Conservation (phyloP, 2,329 filamentous ascomycete genomes). For the Cladosporium colombiae region DNA sequence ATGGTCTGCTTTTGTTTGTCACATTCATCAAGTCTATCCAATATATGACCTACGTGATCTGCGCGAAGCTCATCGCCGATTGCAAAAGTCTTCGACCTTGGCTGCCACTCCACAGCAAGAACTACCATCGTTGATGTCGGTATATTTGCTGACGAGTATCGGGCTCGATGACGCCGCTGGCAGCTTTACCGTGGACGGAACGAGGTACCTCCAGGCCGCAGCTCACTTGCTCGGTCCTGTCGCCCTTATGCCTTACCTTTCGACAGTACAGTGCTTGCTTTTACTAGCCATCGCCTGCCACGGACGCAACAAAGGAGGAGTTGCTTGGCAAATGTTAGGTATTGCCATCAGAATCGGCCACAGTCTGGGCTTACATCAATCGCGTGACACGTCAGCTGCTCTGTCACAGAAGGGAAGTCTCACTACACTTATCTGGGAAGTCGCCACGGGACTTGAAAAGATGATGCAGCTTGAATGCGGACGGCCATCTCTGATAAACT, state of each 20-base stretch:
- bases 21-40: background rate
- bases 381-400: background rate
- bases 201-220: background rate
- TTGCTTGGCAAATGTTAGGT: background rate
- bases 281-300: background rate
- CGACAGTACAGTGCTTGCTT: background rate
- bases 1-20: background rate
- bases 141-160: background rate
- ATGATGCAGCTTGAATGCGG: constrained; percentile 1
- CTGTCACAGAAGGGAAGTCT: background rate
- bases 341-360: background rate
- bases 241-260: background rate
- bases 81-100: background rate
- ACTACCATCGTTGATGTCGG: background rate
- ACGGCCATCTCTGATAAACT: background rate
- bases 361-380: background rate
- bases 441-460: background rate
- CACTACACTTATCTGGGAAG: background rate
- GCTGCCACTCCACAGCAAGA: background rate
- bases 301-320: background rate
- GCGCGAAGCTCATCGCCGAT: background rate
- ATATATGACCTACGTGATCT: background rate
- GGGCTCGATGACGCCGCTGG: background rate
- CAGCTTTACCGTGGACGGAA: background rate
- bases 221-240: background rate